A percentile compares a stretch with the other conserved stretches of the same genome.
phyloP scores from a whole-genome alignment of 2,329 filamentous ascomycete genomes.

The Botrytis sinoallii region DNA sequence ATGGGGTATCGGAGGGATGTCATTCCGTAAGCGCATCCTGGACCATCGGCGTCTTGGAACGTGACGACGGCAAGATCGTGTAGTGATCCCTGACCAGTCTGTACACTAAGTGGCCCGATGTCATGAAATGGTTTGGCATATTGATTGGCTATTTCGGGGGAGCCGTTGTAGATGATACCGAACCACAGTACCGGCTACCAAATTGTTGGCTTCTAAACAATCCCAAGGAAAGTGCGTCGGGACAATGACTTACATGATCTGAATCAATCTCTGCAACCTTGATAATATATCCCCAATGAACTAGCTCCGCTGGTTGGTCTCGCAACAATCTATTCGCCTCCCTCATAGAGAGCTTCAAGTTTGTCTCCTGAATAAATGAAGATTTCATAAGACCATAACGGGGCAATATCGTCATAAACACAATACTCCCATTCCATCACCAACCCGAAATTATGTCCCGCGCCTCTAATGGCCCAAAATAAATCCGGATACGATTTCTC shows the following conservation, averaged over 20 bases:
- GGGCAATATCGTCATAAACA: conserved; percentile 5
- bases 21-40: conserved; percentile 5
- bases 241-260: not conserved
- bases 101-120: not conserved
- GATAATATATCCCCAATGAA: conserved; percentile 11
- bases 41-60: not conserved
- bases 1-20: not conserved
- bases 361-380: conserved; percentile 8
- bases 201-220: not conserved
- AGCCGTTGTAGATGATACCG: conserved; percentile 5
- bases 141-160: not conserved
- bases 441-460: conserved; percentile 44
- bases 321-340: conserved; percentile 1
- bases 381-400: conserved; percentile 2
- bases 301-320: conserved; percentile 8
- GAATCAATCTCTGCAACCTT: not conserved
- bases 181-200: conserved; percentile 2
- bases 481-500: conserved; percentile 43
- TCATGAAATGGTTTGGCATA: conserved; percentile 3
- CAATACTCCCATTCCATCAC: conserved; percentile 34
- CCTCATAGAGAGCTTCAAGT: not conserved
- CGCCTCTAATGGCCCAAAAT: conserved; percentile 43
- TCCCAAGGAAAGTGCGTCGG: not conserved
- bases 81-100: not conserved
- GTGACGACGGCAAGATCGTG: conserved; percentile 4